Conservation (phyloP, 495 filamentous ascomycete genomes). For the Tuber aestivum region DNA sequence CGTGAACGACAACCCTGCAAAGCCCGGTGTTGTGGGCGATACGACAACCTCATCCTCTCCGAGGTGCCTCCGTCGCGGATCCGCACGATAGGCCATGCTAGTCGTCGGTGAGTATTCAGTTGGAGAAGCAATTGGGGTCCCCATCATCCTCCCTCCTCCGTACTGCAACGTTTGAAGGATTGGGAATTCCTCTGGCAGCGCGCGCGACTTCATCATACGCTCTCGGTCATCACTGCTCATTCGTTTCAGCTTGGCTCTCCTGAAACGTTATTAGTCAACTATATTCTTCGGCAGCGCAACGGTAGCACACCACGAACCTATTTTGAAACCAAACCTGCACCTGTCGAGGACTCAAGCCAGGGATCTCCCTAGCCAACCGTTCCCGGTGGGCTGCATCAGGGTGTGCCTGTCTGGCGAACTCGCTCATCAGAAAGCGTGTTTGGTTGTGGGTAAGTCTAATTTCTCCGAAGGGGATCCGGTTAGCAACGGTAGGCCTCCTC, state of each 20-base stretch:
- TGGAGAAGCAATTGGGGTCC: slow-evolving; percentile 41
- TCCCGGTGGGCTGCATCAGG: slow-evolving; percentile 91
- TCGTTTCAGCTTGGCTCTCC: slow-evolving; percentile 91
- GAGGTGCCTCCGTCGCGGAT: slow-evolving; percentile 36
- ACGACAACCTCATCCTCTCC: slow-evolving; percentile 42
- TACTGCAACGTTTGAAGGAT: slow-evolving; percentile 83
- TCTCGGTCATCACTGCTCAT: slow-evolving; percentile 89
- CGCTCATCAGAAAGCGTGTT: slow-evolving; percentile 93
- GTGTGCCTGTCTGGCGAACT: slow-evolving; percentile 92
- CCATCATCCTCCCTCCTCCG: slow-evolving; percentile 47
- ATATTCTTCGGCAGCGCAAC: slow-evolving; percentile 13
- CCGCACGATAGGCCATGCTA: slow-evolving; percentile 34
- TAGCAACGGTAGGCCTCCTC: slow-evolving; percentile 2
- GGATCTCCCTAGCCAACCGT: slow-evolving; percentile 82
- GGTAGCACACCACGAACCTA: slow-evolving; percentile 55
- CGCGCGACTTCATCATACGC: slow-evolving; percentile 87
- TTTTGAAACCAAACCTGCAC: slow-evolving; percentile 99
- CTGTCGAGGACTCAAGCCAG: slow-evolving; percentile 84
- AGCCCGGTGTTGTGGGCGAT: slow-evolving; percentile 48
- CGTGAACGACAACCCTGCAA: slow-evolving; percentile 51
- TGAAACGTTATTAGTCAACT: slow-evolving; percentile 44
- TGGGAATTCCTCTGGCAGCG: slow-evolving; percentile 86
- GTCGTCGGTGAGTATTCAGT: slow-evolving; percentile 42
- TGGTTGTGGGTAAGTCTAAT: slow-evolving; percentile 89
- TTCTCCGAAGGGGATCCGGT: slow-evolving; percentile 12